Conservation (phyloP, 768 basidiomycete genomes). For the Pisolithus marmoratus region DNA sequence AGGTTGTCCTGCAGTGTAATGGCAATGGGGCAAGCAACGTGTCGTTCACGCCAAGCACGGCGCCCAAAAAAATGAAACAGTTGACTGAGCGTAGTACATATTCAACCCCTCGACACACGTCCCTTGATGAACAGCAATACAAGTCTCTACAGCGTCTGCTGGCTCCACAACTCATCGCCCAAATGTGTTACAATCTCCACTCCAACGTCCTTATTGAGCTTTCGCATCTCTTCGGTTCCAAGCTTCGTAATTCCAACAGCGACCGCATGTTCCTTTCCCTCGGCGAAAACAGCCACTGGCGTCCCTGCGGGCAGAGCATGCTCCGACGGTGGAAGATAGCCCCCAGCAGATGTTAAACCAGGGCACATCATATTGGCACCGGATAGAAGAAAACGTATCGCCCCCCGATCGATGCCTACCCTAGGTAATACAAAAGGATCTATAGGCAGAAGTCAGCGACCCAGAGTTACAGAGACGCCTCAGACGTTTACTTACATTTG, state of each 20-base stretch:
- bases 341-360: constrained; percentile 89
- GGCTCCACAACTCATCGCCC: constrained; percentile 83
- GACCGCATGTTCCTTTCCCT: constrained; percentile 90
- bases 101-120: no score
- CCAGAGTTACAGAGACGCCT: background rate
- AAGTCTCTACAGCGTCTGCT: constrained; percentile 48
- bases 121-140: background rate
- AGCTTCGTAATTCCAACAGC: constrained; percentile 82
- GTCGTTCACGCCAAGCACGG: no score
- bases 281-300: constrained; percentile 89
- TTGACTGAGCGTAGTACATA: no score
- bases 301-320: constrained; percentile 61
- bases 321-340: constrained; percentile 73
- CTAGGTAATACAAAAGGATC: constrained; percentile 88
- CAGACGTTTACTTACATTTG: constrained; percentile 59
- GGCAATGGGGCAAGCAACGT: no score
- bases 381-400: constrained; percentile 92
- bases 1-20: background rate
- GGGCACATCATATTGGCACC: constrained; percentile 98
- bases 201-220: constrained; percentile 83
- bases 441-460: constrained; percentile 27
- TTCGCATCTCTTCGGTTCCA: constrained; percentile 83
- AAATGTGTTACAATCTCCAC: constrained; percentile 85
- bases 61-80: no score
- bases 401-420: constrained; percentile 91